phyloP scores from a whole-genome alignment of 2,329 filamentous ascomycete species.

The Emmonsia crescens region DNA sequence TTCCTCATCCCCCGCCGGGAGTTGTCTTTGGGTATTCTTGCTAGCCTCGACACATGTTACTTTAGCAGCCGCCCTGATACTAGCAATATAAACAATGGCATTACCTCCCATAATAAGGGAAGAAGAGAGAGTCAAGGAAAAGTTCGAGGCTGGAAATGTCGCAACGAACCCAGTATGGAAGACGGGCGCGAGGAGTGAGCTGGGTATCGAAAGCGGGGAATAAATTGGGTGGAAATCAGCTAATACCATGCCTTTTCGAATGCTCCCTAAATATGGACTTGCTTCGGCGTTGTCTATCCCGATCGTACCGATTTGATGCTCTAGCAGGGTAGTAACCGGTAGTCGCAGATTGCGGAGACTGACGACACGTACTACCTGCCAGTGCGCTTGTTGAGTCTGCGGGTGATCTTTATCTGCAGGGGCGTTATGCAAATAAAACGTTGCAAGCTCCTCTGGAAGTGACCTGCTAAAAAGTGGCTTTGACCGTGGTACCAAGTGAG shows the following conservation, averaged over 20 bases:
- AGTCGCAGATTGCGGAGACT: slow-evolving; percentile 82
- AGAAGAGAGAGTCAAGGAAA: slow-evolving; percentile 31
- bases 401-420: slow-evolving; percentile 36
- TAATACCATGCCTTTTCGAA: slow-evolving; percentile 75
- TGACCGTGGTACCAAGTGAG: slow-evolving; percentile 13
- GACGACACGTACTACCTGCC: slow-evolving; percentile 68
- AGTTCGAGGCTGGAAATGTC: slow-evolving; percentile 54
- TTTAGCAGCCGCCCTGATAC: slow-evolving; percentile 69
- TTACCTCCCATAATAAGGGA: slow-evolving; percentile 45
- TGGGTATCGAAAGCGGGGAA: slow-evolving; percentile 21
- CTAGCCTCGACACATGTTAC: slow-evolving; percentile 48
- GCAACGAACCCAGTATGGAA: slow-evolving; percentile 60
- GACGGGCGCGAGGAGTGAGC: slow-evolving; percentile 13
- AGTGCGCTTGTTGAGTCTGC: slow-evolving; percentile 54
- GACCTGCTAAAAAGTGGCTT: slow-evolving; percentile 22
- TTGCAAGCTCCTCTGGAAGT: slow-evolving; percentile 24
- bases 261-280: slow-evolving; percentile 26
- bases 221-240: slow-evolving; percentile 44
- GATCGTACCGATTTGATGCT: slow-evolving; percentile 82
- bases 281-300: slow-evolving; percentile 48
- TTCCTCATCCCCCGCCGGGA: slow-evolving; percentile 27
- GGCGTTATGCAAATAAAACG: slow-evolving; percentile 21
- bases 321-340: slow-evolving; percentile 62
- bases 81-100: slow-evolving; percentile 73
- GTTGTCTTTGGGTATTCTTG: slow-evolving; percentile 18